Percentiles rank a stretch among this genome's conserved stretches.
Evolutionary conservation across 1,139 yeast species (phyloP).

Genomic region (Diutina rugosa): DNA sequence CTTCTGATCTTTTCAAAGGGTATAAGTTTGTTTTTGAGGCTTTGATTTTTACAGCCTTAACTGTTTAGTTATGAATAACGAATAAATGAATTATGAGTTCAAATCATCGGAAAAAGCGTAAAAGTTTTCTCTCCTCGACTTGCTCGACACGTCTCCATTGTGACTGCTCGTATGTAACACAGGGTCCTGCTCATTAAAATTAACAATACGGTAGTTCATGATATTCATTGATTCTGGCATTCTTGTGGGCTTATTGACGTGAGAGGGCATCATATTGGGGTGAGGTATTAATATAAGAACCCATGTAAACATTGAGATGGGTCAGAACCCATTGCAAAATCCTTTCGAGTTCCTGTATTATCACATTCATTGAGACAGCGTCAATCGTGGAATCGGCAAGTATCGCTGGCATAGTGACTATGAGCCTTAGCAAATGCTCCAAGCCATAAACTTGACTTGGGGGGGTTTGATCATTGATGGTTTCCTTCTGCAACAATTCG

Average conservation of each 20-base stretch:
- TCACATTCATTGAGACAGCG: constrained; percentile 47
- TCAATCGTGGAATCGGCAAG: constrained; percentile 77
- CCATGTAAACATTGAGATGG: constrained; percentile 33
- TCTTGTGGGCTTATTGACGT: neutral
- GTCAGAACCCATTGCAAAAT: constrained; percentile 41
- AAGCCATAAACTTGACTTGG: constrained; percentile 44
- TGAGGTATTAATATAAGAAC: constrained; percentile 40
- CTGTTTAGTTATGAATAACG: neutral
- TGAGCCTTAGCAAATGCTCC: constrained; percentile 62
- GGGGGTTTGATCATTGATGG: constrained; percentile 10
- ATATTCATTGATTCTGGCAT: neutral
- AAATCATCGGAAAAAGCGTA: no score
- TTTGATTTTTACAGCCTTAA: neutral
- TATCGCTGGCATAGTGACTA: constrained; percentile 70
- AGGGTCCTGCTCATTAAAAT: no score
- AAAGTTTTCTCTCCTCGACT: neutral
- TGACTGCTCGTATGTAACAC: no score
- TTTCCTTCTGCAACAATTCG: constrained; percentile 26
- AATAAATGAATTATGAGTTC: neutral
- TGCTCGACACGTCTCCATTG: no score
- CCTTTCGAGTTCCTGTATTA: constrained; percentile 28
- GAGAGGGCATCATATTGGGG: constrained; percentile 44
- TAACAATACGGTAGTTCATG: no score
- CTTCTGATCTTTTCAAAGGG: neutral
- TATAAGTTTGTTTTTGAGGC: neutral